Evolutionary conservation across 1,284 basidiomycete genomes (phyloP).

Genomic region (Heterobasidion irregulare): DNA sequence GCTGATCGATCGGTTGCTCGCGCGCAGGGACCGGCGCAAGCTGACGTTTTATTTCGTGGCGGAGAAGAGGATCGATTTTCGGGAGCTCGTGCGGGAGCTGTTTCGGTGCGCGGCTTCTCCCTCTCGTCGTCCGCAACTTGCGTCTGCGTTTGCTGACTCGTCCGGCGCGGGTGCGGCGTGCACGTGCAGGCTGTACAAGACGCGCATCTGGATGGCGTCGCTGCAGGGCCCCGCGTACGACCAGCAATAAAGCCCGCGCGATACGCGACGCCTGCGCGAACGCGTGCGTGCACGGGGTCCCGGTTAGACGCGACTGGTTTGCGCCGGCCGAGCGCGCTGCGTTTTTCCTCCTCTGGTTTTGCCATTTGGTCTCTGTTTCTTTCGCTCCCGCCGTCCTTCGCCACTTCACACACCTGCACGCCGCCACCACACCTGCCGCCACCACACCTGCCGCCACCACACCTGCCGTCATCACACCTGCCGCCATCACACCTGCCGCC

Average conservation of each 20-base stretch:
- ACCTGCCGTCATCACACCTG: too few relatives aligned
- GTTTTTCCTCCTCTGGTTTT: too few relatives aligned
- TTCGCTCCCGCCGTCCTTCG: too few relatives aligned
- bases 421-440: too few relatives aligned
- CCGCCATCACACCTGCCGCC: too few relatives aligned
- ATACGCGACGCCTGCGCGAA: not conserved
- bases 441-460: too few relatives aligned
- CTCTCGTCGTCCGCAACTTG: not conserved
- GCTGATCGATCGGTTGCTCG: not conserved
- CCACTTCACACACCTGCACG: too few relatives aligned
- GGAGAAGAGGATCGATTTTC: conserved; percentile 94
- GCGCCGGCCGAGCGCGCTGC: too few relatives aligned
- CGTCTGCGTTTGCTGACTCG: conserved; percentile 1
- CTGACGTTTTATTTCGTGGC: conserved; percentile 97
- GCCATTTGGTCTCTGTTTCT: too few relatives aligned
- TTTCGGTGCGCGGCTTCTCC: conserved; percentile 55
- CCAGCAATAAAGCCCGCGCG: conserved; percentile 17
- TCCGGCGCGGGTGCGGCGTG: not conserved
- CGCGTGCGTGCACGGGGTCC: too few relatives aligned
- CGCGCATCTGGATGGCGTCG: conserved; percentile 74
- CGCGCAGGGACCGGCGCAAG: conserved; percentile 85
- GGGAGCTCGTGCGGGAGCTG: conserved; percentile 88
- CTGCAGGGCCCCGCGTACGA: conserved; percentile 35
- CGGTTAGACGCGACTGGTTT: too few relatives aligned
- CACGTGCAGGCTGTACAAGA: conserved; percentile 74